Base-by-base conservation (phyloP, 257 asterid genomes). In the Hygrophila difformis region DNA sequence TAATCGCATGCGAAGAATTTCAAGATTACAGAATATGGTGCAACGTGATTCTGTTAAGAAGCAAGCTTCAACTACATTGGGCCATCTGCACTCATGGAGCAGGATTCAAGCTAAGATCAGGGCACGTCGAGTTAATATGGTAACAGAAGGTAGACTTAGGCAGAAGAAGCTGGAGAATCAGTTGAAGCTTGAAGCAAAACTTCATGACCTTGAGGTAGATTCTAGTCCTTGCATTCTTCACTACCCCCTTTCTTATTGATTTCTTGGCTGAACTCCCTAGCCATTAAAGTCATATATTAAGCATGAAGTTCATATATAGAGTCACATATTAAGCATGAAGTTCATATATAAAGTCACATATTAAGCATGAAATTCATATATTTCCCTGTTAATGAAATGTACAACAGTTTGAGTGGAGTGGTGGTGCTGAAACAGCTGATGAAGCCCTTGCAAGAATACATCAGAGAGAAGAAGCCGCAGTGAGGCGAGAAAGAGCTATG, bases 401-500 rank as follows among this genome's bases (percentile, higher is more conserved):
- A 34, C 41, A 63, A 57, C 77, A 89, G 98, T 91, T 82, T 57
- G 98, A 85, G 60, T 89, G 98, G 98, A 77, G 67, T 49, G 62
- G 80, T 53, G 93, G 98, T 23, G 64, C 84, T 7, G 87, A 80
- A 55, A 73, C 96, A 40, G 69, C 67, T 68, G 83, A 66, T 6
- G 81, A 73, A 68, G 83, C 87, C 47, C 81, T 89, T 39, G 77
- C 84, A 26, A 85, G 66, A 64, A 82, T 89, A 71, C 93, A 89
- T 69, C 81, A 73, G 58, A 66, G 98, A 72, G 98, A 89, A 72
- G 88, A 76, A 66, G 98, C 98, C 24, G 76, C 98, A 3, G 72
- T 72, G 51, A 89, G 63, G 71, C 82, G 96, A 33, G 94, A 89
- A 59, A 77, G 98, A 47, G 80, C 96, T 15, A 68, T 85, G 93